phyloP scores from a whole-genome alignment of 2,329 filamentous ascomycete genomes.

The Massarina eburnea region DNA sequence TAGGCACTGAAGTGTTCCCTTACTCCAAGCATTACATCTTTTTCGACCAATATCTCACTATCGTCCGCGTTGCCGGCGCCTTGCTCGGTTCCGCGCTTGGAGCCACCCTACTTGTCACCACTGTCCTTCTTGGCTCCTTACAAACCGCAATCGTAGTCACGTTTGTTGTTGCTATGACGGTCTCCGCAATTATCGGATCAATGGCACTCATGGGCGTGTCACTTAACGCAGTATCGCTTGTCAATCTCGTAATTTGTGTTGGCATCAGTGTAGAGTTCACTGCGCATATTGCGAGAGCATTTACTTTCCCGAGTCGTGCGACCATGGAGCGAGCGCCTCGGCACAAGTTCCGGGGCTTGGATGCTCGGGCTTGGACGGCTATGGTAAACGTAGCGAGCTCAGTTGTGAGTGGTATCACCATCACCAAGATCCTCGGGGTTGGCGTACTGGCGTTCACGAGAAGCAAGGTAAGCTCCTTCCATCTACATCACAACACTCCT shows the following conservation, averaged over 20 bases:
- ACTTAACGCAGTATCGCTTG: conserved; percentile 90
- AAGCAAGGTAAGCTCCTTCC: conserved; percentile 61
- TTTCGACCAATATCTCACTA: conserved; percentile 93
- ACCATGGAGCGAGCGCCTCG: conserved; percentile 77
- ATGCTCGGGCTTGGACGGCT: conserved; percentile 88
- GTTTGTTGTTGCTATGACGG: conserved; percentile 85
- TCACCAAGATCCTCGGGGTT: conserved; percentile 93
- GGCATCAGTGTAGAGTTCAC: conserved; percentile 98
- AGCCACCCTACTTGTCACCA: conserved; percentile 81
- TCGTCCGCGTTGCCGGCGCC: conserved; percentile 75
- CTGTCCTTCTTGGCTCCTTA: conserved; percentile 79
- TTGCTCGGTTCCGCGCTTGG: conserved; percentile 81
- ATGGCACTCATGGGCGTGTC: conserved; percentile 90
- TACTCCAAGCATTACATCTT: conserved; percentile 99
- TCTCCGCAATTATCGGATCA: conserved; percentile 89
- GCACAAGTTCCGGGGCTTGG: conserved; percentile 75
- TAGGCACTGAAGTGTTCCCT: conserved; percentile 83
- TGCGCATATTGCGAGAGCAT: conserved; percentile 92
- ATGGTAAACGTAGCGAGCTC: conserved; percentile 92
- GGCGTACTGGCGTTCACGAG: conserved; percentile 89
- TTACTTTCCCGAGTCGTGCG: conserved; percentile 84
- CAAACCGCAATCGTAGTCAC: conserved; percentile 81
- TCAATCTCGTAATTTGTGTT: conserved; percentile 96
- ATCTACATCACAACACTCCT: neutral
- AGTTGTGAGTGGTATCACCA: conserved; percentile 93